Conservation (phyloP, 2,329 filamentous ascomycete genomes). For the Colletotrichum siamense region DNA sequence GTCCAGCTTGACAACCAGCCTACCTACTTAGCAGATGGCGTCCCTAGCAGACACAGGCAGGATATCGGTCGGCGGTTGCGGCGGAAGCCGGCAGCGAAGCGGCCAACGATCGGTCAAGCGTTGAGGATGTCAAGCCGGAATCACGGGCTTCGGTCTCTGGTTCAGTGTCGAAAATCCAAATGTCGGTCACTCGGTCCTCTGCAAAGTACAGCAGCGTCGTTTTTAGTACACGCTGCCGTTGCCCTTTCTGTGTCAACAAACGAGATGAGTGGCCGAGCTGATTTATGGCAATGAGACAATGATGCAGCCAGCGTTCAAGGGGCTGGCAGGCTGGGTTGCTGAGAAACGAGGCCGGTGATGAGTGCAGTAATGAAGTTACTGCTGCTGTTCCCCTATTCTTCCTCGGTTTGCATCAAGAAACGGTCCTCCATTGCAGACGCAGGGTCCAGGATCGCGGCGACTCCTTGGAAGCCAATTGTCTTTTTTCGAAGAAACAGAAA, state of each 20-base stretch:
- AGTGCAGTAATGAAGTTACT: background rate
- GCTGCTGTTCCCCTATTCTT: background rate
- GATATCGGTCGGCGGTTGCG: background rate
- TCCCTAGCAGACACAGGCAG: background rate
- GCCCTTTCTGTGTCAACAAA: background rate
- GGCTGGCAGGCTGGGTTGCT: background rate
- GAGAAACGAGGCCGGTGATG: background rate
- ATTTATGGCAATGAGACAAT: background rate
- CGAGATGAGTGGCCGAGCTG: background rate
- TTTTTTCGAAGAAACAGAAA: background rate
- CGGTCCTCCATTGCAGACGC: background rate
- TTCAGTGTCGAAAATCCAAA: background rate
- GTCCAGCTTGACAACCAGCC: background rate
- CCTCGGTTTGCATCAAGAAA: background rate
- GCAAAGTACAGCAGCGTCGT: background rate
- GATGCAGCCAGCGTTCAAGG: background rate
- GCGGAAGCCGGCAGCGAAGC: slow-evolving; percentile 9
- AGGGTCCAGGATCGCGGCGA: background rate
- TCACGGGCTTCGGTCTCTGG: background rate
- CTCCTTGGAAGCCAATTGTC: background rate
- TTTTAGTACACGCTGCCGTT: background rate
- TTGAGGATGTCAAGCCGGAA: background rate
- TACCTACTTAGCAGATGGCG: background rate
- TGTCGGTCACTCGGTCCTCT: background rate
- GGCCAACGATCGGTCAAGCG: background rate